Percentiles rank a stretch among this genome's conserved stretches.
Conservation (phyloP, 2,329 filamentous ascomycete species). For the Xylaria polymorpha region DNA sequence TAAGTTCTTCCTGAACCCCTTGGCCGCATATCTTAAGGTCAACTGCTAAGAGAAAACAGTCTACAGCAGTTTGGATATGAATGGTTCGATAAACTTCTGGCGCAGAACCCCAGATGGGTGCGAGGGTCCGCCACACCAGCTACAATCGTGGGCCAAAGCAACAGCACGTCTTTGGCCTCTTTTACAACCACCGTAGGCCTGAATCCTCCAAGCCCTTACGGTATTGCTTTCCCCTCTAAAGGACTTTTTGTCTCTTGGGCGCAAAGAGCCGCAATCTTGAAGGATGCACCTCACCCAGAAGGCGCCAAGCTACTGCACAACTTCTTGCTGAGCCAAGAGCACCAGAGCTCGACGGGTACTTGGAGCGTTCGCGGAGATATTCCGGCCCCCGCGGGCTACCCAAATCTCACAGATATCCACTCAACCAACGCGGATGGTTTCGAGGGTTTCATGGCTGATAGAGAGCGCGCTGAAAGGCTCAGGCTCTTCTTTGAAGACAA, state of each 20-base stretch:
- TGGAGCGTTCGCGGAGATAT: conserved; percentile 31
- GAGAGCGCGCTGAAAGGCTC: conserved; percentile 26
- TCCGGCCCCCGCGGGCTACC: conserved; percentile 20
- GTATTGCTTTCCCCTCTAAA: conserved; percentile 24
- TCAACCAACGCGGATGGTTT: conserved; percentile 25
- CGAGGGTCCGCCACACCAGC: conserved; percentile 24
- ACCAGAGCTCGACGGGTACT: neutral
- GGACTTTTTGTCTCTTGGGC: conserved; percentile 28
- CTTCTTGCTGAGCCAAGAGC: conserved; percentile 29
- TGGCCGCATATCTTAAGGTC: neutral
- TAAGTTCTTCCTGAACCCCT: neutral
- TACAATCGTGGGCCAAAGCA: conserved; percentile 20
- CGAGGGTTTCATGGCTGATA: conserved; percentile 27
- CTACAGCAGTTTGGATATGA: conserved; percentile 31
- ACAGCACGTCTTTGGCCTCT: conserved; percentile 18
- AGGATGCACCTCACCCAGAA: conserved; percentile 31
- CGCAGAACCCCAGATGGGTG: conserved; percentile 31
- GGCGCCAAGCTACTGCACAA: conserved; percentile 30
- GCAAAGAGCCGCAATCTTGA: conserved; percentile 31
- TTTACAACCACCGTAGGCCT: conserved; percentile 27
- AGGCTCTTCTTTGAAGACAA: conserved; percentile 32
- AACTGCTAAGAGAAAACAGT: conserved; percentile 8
- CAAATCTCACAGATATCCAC: conserved; percentile 15
- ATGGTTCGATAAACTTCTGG: conserved; percentile 32
- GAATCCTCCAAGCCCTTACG: neutral